A percentile compares a stretch with the other conserved stretches of the same genome.
Conservation (phyloP, 495 filamentous ascomycete genomes). For the Tirmania nivea region DNA sequence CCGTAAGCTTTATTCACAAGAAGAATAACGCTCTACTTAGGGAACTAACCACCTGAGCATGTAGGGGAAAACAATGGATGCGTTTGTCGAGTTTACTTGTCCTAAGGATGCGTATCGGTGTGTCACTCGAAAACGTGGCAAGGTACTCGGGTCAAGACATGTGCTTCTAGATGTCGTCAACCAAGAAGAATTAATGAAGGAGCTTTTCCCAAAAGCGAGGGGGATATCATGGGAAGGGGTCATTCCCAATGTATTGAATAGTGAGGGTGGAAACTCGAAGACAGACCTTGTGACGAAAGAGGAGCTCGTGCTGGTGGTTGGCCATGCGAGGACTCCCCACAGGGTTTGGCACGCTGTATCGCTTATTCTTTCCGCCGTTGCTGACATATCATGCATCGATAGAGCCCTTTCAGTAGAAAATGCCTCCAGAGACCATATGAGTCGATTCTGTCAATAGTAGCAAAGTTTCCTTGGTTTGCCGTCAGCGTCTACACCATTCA, state of each 20-base stretch:
- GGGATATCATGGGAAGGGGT: constrained; percentile 20
- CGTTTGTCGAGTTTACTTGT: constrained; percentile 18
- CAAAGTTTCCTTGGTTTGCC: constrained; percentile 20
- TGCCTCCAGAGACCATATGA: constrained; percentile 19
- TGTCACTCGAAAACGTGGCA: constrained; percentile 17
- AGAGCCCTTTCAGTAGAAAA: constrained; percentile 20
- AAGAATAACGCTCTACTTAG: background rate
- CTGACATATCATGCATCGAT: background rate
- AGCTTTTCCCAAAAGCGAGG: constrained; percentile 19
- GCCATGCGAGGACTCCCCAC: constrained; percentile 19
- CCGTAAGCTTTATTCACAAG: constrained; percentile 6
- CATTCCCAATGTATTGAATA: constrained; percentile 9
- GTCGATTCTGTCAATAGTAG: constrained; percentile 19
- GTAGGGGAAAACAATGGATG: constrained; percentile 21
- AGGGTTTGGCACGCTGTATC: constrained; percentile 6
- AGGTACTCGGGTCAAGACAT: constrained; percentile 17
- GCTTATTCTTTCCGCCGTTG: background rate
- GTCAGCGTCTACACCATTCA: constrained; percentile 16
- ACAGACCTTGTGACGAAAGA: constrained; percentile 16
- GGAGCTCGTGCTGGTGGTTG: constrained; percentile 19
- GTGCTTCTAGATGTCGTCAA: constrained; percentile 18
- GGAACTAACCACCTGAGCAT: background rate
- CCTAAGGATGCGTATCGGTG: constrained; percentile 20
- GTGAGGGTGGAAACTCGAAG: constrained; percentile 7
- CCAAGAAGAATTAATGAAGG: constrained; percentile 19